Base-by-base conservation (phyloP, 345 rosid species). In the Alliaria petiolata region DNA sequence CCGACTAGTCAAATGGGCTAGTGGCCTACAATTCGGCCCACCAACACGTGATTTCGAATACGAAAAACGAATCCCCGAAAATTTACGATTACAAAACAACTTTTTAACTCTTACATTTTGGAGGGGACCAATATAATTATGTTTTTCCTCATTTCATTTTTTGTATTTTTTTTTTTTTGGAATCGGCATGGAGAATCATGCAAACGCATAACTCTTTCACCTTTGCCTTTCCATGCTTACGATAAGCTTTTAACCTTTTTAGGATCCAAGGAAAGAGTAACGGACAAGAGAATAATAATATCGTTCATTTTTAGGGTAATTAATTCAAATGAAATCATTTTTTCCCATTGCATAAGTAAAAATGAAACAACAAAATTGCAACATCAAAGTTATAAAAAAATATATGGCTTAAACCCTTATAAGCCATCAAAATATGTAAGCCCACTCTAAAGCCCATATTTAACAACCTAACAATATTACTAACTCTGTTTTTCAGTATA, bases 161-260 rank as follows among this genome's bases (percentile, higher is more conserved):
- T 50, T 1, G 8, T 26, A n/a, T n/a, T n/a, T 60, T 0, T 9
- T 20, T 28, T 31, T 9, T 20, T 28, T 20, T 3, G 16, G 49
- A 39, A 50, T 14, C 26, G 50, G 67, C 34, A 70, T 60, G 67
- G 75, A 7, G 68, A 51, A 62, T 51, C 26, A 62, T 62, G 26
- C 17, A 51, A 42, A 25, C 33, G 64, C 70, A 72, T 54, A 63
- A 72, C 70, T 63, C 63, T 72, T 64, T 25, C 8, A 26, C 40
- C 61, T 55, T 62, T 71, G 49, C 25, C 55, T 72, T 70, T 63
- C 19, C 49, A 54, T 72, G 64, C 33, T 72, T 72, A 54, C 12
- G 70, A 72, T 72, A 63, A 72, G 57, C 47, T 45, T 33, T 61
- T 20, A 11, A 25, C 56, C 38, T 53, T 72, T 63, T 34, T 8